Percentiles rank a stretch among this genome's conserved stretches.
These are phyloP conservation scores for Calocybe gangraenosa DNA, from an alignment of 768 basidiomycete species.

Conservation along the genomic window DNA sequence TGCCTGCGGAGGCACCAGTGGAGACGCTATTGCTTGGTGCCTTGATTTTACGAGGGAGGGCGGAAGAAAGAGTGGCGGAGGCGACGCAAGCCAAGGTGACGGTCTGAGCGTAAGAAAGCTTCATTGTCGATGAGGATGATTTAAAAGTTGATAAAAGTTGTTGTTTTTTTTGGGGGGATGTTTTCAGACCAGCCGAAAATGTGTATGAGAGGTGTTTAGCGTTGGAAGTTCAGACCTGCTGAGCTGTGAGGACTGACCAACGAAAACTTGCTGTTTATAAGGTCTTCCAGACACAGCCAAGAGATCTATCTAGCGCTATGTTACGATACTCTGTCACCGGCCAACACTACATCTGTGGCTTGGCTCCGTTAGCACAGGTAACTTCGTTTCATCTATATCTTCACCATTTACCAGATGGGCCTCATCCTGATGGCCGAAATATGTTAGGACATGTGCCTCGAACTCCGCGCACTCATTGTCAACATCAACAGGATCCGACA, in stretches of 20 bases:
- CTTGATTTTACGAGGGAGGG: conserved; percentile 2
- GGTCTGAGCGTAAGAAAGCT: conserved; percentile 10
- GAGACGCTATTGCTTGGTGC: neutral
- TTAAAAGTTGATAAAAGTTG: neutral
- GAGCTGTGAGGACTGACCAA: conserved; percentile 4
- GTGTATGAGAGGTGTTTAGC: conserved; percentile 1
- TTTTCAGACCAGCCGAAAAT: conserved; percentile 8
- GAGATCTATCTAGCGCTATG: too few relatives aligned
- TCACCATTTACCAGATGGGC: too few relatives aligned
- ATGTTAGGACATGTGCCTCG: too few relatives aligned
- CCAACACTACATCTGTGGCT: neutral
- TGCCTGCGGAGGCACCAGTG: neutral
- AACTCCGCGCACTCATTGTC: too few relatives aligned
- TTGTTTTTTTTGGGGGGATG: too few relatives aligned
- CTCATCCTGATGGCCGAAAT: too few relatives aligned
- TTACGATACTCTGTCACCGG: too few relatives aligned
- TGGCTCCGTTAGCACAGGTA: neutral
- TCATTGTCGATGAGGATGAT: conserved; percentile 8
- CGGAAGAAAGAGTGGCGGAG: conserved; percentile 8
- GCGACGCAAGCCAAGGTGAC: conserved; percentile 11
- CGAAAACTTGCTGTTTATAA: neutral
- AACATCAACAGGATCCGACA: too few relatives aligned
- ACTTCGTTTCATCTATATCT: neutral
- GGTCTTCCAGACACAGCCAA: neutral
- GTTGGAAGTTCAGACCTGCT: conserved; percentile 10